Percentiles rank a stretch among this genome's conserved stretches.
These are phyloP conservation scores for Dioszegia hungarica DNA, from an alignment of 768 basidiomycete species.

Conservation along the genomic window DNA sequence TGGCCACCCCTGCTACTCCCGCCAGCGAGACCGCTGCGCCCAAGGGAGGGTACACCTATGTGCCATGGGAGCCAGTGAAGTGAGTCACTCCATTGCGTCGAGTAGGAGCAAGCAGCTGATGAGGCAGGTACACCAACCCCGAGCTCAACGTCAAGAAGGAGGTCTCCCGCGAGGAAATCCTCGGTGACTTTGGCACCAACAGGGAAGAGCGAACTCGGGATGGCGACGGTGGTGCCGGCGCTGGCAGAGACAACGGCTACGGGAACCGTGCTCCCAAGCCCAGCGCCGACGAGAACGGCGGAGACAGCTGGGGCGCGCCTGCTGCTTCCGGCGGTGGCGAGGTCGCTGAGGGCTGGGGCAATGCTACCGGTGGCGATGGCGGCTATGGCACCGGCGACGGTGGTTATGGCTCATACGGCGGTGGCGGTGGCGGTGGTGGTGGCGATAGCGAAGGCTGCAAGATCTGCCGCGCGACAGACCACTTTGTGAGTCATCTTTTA, in stretches of 20 bases:
- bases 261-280: neutral
- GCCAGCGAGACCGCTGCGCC: too few relatives aligned
- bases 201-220: neutral
- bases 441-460: conserved; percentile 11
- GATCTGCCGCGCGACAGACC: conserved; percentile 17
- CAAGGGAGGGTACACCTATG: too few relatives aligned
- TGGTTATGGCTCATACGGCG: neutral
- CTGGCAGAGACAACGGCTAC: conserved; percentile 4
- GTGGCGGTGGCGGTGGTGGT: conserved; percentile 1
- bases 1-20: neutral
- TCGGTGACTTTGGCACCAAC: conserved; percentile 5
- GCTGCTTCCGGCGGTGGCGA: neutral
- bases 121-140: conserved; percentile 9
- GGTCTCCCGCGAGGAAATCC: conserved; percentile 9
- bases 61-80: conserved; percentile 4
- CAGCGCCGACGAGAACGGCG: neutral
- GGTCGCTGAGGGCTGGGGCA: neutral
- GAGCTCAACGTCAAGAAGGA: neutral
- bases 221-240: neutral
- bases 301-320: neutral
- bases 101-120: neutral
- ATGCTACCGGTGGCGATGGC: neutral
- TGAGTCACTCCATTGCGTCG: neutral
- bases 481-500: conserved; percentile 6
- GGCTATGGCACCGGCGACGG: neutral